Percentiles rank a stretch among this genome's conserved stretches.
phyloP scores from a whole-genome alignment of 208 protist genomes.

The Leishmania tarentolae region DNA sequence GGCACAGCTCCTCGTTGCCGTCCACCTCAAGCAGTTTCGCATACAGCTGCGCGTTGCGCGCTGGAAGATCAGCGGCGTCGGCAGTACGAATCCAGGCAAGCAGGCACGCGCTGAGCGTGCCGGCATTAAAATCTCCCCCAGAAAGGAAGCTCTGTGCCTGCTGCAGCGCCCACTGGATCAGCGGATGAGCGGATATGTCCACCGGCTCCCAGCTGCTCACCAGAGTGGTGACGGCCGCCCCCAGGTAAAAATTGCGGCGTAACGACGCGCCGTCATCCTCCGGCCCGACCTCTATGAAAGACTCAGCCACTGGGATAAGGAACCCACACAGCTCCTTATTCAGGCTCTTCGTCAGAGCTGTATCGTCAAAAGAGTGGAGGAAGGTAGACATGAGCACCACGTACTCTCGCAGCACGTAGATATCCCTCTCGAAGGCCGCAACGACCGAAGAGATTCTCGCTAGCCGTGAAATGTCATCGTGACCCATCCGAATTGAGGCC shows the following conservation, averaged over 20 bases:
- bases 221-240: constrained; percentile 34
- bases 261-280: constrained; percentile 31
- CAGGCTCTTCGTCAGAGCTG: constrained; percentile 26
- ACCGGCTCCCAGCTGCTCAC: constrained; percentile 13
- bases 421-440: constrained; percentile 47
- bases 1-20: constrained; percentile 74
- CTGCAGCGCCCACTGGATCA: constrained; percentile 66
- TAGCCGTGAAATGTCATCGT: constrained; percentile 61
- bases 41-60: constrained; percentile 46
- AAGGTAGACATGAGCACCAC: constrained; percentile 38
- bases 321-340: constrained; percentile 33
- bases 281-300: constrained; percentile 14
- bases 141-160: constrained; percentile 58
- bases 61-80: constrained; percentile 13
- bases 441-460: constrained; percentile 41
- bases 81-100: constrained; percentile 50
- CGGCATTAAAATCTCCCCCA: constrained; percentile 33
- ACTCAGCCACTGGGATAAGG: constrained; percentile 33
- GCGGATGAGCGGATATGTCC: constrained; percentile 28
- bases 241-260: constrained; percentile 42
- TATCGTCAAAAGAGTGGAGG: constrained; percentile 46
- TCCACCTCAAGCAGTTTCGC: constrained; percentile 52
- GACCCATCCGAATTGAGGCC: constrained; percentile 76
- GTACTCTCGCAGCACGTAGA: constrained; percentile 63
- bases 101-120: constrained; percentile 54